phyloP scores from a whole-genome alignment of 129 eudicot genomes.

The Oenanthe sinensis region DNA sequence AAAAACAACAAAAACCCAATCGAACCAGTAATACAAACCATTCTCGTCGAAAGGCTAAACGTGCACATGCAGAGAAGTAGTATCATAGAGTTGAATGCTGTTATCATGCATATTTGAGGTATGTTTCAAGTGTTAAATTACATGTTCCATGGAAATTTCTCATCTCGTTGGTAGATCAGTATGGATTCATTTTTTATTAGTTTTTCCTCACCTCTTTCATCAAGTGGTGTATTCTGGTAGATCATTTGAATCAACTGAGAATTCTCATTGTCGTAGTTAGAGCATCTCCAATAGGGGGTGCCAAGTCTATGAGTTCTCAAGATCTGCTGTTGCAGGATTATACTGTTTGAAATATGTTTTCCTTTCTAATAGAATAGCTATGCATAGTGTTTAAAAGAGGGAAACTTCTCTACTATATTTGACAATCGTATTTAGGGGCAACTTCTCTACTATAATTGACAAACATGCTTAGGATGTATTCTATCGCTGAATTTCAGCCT shows the following conservation, averaged over 20 bases:
- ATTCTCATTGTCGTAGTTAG: not conserved
- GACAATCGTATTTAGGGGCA: not conserved
- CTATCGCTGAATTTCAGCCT: not conserved
- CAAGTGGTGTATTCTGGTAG: not conserved
- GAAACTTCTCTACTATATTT: not conserved
- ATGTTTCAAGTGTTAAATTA: conserved; percentile 2
- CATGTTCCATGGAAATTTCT: not conserved
- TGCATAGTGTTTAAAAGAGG: not conserved
- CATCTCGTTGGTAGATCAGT: not conserved
- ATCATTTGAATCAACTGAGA: not conserved
- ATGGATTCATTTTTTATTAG: not conserved
- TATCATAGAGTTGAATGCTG: conserved; percentile 5
- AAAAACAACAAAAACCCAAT: conserved; percentile 35
- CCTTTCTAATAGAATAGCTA: not conserved
- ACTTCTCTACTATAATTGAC: not conserved
- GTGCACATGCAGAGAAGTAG: conserved; percentile 64
- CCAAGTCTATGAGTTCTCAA: not conserved
- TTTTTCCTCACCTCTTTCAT: not conserved
- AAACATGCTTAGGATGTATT: not conserved
- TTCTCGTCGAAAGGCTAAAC: conserved; percentile 65
- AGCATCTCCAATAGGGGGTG: too few species aligned
- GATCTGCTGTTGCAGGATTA: not conserved
- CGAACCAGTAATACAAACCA: conserved; percentile 32
- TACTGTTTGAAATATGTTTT: not conserved
- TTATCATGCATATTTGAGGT: conserved; percentile 26